These are phyloP conservation scores for Microstroma glucosiphilum DNA, from an alignment of 1,284 basidiomycete species.

Conservation along the genomic window DNA sequence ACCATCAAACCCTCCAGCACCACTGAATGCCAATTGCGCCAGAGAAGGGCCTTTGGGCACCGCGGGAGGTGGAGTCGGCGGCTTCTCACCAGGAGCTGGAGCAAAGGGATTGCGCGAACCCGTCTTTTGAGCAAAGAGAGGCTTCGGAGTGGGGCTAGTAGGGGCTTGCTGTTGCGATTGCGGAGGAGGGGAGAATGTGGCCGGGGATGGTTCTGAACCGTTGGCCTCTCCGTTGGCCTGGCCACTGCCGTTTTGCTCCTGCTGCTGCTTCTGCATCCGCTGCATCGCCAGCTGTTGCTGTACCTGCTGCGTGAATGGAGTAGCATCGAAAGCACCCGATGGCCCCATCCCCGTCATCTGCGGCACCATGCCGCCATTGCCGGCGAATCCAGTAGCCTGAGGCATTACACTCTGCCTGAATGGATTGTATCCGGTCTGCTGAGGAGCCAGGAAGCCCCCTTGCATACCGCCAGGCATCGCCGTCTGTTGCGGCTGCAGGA, in stretches of 20 bases:
- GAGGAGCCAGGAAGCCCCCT: constrained; percentile 59
- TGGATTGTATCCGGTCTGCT: constrained; percentile 68
- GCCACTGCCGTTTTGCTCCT: constrained; percentile 26
- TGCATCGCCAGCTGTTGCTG: constrained; percentile 13
- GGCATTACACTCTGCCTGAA: constrained; percentile 55
- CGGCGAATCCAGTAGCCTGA: neutral
- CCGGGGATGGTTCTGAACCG: constrained; percentile 22
- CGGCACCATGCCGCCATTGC: constrained; percentile 33
- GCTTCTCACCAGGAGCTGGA: constrained; percentile 58
- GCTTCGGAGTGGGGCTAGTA: constrained; percentile 47
- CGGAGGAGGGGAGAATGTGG: constrained; percentile 52
- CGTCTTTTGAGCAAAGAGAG: constrained; percentile 79
- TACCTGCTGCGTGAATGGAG: constrained; percentile 19
- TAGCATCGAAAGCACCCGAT: constrained; percentile 20
- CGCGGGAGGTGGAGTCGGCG: constrained; percentile 53
- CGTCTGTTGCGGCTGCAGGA: constrained; percentile 50
- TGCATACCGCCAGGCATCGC: constrained; percentile 45
- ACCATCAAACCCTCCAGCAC: constrained; percentile 50
- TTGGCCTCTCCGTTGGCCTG: constrained; percentile 35
- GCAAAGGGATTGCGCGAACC: constrained; percentile 95
- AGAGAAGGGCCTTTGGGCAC: constrained; percentile 71
- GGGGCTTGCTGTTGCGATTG: constrained; percentile 41
- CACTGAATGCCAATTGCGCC: constrained; percentile 63
- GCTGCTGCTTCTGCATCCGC: constrained; percentile 34
- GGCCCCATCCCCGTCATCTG: constrained; percentile 26